Conservation (phyloP, 1,284 basidiomycete genomes). For the Puccinia horiana region DNA sequence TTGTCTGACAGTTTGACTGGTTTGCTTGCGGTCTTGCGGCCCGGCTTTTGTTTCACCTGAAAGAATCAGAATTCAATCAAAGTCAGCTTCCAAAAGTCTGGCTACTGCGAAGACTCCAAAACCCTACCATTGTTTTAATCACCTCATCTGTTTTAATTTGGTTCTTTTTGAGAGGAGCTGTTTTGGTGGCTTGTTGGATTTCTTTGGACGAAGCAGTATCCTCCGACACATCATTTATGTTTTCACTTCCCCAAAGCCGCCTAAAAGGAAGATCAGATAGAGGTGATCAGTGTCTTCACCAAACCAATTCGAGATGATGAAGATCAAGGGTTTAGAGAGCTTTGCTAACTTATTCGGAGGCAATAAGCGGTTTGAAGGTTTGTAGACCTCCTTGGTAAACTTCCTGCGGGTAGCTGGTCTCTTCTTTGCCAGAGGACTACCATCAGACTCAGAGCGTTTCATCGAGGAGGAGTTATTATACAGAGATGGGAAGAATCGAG, state of each 20-base stretch:
- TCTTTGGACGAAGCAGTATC: slow-evolving; percentile 16
- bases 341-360: slow-evolving; percentile 25
- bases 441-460: slow-evolving; percentile 6
- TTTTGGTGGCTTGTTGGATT: neutral
- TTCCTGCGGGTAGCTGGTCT: slow-evolving; percentile 15
- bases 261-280: neutral
- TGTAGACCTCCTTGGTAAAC: slow-evolving; percentile 27
- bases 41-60: slow-evolving; percentile 4
- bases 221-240: slow-evolving; percentile 5
- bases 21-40: slow-evolving; percentile 15
- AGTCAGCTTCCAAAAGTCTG: neutral
- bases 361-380: slow-evolving; percentile 23
- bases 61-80: neutral
- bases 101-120: neutral
- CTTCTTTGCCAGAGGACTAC: slow-evolving; percentile 20
- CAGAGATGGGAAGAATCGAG: neutral
- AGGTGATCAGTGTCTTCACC: neutral
- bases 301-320: neutral
- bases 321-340: neutral
- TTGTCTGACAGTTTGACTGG: slow-evolving; percentile 26
- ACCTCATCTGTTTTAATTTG: neutral
- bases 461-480: neutral
- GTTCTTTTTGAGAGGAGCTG: neutral
- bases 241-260: slow-evolving; percentile 16
- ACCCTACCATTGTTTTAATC: neutral